Evolutionary conservation across 2,329 filamentous ascomycete species (phyloP).

Genomic region (Ascochyta viciae-villosae): DNA sequence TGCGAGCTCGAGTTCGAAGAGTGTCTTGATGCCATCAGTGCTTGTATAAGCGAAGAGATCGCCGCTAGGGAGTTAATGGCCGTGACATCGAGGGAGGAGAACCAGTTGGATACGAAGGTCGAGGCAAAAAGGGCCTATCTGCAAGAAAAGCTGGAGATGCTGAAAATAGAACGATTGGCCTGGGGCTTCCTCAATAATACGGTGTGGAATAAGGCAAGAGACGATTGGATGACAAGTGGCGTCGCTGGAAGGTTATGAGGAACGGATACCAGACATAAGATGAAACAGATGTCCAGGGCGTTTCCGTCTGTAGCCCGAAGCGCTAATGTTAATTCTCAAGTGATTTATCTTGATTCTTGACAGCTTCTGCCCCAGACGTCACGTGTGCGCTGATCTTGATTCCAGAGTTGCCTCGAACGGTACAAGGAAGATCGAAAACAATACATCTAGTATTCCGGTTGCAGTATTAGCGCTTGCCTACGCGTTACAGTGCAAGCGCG

Average conservation of each 20-base stretch:
- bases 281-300: neutral
- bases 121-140: constrained; percentile 7
- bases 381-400: neutral
- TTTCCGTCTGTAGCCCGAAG: no score
- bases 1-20: constrained; percentile 23
- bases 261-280: neutral
- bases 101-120: neutral
- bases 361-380: neutral
- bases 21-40: constrained; percentile 14
- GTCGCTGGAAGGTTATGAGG: constrained; percentile 4
- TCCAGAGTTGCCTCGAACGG: neutral
- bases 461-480: neutral
- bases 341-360: no score
- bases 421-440: neutral
- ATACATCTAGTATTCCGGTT: neutral
- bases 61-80: constrained; percentile 20
- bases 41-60: constrained; percentile 30
- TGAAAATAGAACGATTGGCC: constrained; percentile 22
- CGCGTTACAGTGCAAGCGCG: neutral
- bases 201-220: constrained; percentile 18
- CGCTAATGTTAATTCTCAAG: no score
- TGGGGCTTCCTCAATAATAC: constrained; percentile 27
- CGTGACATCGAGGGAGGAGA: constrained; percentile 2
- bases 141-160: constrained; percentile 3
- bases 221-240: constrained; percentile 27